Conservation (phyloP, 257 asterid species). For the Eustoma russellianum region DNA sequence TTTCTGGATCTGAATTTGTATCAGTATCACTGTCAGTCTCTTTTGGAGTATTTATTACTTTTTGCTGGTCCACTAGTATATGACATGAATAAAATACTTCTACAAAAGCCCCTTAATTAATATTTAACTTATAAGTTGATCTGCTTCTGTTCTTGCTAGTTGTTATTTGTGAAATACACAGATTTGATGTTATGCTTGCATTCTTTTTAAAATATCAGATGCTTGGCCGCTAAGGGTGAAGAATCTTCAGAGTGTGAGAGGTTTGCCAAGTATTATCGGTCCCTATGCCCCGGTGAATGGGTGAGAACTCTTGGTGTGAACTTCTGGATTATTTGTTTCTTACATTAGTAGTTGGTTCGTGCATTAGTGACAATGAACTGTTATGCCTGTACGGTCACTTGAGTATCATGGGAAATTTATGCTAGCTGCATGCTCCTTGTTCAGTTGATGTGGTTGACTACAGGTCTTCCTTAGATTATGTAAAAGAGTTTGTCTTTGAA, state of each 20-base stretch:
- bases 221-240: constrained; percentile 68
- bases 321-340: background rate
- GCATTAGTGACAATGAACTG: background rate
- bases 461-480: too few relatives aligned
- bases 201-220: constrained; percentile 27
- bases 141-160: background rate
- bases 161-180: background rate
- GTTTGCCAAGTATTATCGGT: constrained; percentile 62
- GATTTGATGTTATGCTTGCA: background rate
- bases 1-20: background rate
- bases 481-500: too few relatives aligned
- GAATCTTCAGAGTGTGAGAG: constrained; percentile 50
- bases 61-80: background rate
- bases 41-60: background rate
- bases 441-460: background rate
- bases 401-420: background rate
- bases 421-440: background rate
- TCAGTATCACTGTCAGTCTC: background rate
- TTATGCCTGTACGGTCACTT: background rate
- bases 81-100: background rate
- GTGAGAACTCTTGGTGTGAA: constrained; percentile 26
- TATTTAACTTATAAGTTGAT: too few relatives aligned
- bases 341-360: background rate
- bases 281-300: constrained; percentile 97
- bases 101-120: background rate